Conservation (phyloP, 495 filamentous ascomycete genomes). For the Penicillium bialowiezense region DNA sequence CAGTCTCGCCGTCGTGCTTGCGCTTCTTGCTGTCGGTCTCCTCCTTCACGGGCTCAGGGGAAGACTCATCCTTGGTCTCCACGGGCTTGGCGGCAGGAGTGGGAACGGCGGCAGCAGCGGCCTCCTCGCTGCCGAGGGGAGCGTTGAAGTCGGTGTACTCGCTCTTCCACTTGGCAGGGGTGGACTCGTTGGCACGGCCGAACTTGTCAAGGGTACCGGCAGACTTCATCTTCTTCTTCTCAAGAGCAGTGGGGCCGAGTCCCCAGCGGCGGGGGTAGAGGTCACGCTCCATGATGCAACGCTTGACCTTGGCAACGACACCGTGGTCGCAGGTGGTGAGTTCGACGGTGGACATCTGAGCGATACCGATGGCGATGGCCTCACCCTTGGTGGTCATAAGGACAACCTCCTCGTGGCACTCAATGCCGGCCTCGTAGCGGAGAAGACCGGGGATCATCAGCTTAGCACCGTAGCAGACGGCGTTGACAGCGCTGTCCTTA, state of each 20-base stretch:
- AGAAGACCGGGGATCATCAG: slow-evolving; percentile 95
- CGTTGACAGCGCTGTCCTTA: slow-evolving; percentile 94
- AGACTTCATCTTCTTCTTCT: slow-evolving; percentile 99
- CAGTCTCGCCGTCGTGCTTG: slow-evolving; percentile 79
- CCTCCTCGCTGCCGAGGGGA: slow-evolving; percentile 37
- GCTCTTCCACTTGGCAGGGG: slow-evolving; percentile 84
- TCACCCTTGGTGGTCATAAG: slow-evolving; percentile 98
- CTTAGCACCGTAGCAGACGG: slow-evolving; percentile 97
- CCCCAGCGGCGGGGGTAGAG: slow-evolving; percentile 95
- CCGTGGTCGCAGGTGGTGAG: slow-evolving; percentile 92
- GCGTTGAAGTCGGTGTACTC: slow-evolving; percentile 85
- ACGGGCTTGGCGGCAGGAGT: slow-evolving; percentile 27
- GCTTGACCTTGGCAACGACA: slow-evolving; percentile 95
- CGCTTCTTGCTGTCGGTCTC: slow-evolving; percentile 64
- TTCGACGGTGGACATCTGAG: slow-evolving; percentile 92
- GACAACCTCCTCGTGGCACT: slow-evolving; percentile 88
- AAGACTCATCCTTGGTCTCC: slow-evolving; percentile 36
- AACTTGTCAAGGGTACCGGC: slow-evolving; percentile 97
- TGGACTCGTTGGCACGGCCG: slow-evolving; percentile 85
- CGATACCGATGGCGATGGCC: slow-evolving; percentile 91
- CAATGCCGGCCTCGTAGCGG: slow-evolving; percentile 83
- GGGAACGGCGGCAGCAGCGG: slow-evolving; percentile 42
- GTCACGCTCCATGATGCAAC: slow-evolving; percentile 98
- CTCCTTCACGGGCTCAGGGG: slow-evolving; percentile 23
- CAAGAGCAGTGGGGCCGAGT: slow-evolving; percentile 78